Evolutionary conservation across 2,329 filamentous ascomycete species (phyloP).

Genomic region (Fusarium graminum): DNA sequence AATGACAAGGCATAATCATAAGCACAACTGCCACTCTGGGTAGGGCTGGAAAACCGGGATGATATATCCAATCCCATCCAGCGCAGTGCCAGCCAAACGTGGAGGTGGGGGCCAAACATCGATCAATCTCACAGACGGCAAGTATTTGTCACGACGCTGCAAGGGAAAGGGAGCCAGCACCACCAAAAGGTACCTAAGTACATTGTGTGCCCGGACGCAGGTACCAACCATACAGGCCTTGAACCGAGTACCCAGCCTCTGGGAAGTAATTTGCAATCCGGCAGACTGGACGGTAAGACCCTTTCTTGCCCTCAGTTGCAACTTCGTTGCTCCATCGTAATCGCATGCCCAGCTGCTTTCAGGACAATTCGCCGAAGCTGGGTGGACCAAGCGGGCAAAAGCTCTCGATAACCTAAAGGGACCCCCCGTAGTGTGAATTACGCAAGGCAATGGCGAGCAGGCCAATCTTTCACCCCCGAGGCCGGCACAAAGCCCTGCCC

Average conservation of each 20-base stretch:
- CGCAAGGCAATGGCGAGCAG: not conserved
- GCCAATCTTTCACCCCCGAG: not conserved
- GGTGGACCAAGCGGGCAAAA: not conserved
- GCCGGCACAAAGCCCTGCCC: no score
- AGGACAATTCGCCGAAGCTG: constrained; percentile 27
- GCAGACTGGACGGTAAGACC: constrained; percentile 2
- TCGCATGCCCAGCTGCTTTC: not conserved
- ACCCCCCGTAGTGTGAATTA: constrained; percentile 1
- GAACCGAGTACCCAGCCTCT: constrained; percentile 11
- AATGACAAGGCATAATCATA: constrained; percentile 29
- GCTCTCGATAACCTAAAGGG: not conserved
- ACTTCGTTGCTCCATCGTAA: not conserved
- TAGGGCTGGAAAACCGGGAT: constrained; percentile 42
- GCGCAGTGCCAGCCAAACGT: constrained; percentile 15
- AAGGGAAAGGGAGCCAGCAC: constrained; percentile 7
- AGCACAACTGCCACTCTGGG: constrained; percentile 1
- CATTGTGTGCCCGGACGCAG: constrained; percentile 6
- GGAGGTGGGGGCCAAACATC: constrained; percentile 24
- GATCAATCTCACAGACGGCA: not conserved
- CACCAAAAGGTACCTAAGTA: constrained; percentile 7
- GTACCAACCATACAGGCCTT: constrained; percentile 13
- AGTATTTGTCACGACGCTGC: constrained; percentile 7
- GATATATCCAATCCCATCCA: constrained; percentile 15
- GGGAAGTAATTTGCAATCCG: not conserved
- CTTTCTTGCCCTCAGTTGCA: not conserved